These are phyloP conservation scores for Oryza nivara DNA, from an alignment of 176 grass and related monocot species.

Conservation along the genomic window DNA sequence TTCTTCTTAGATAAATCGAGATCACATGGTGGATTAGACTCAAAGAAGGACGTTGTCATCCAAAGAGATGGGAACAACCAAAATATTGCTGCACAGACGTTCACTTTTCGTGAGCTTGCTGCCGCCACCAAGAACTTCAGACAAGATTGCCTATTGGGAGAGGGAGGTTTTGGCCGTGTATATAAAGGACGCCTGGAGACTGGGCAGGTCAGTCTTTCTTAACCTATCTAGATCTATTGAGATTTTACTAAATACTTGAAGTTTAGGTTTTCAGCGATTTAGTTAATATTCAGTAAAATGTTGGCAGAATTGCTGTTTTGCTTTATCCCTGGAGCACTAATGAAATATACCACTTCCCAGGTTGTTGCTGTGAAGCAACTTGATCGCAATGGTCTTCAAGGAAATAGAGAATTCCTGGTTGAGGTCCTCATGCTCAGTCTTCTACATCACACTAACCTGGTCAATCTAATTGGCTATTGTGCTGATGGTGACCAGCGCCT, in stretches of 20 bases:
- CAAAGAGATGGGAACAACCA: slow-evolving; percentile 68
- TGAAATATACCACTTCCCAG: slow-evolving; percentile 44
- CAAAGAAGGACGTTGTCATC: slow-evolving; percentile 62
- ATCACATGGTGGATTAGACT: slow-evolving; percentile 51
- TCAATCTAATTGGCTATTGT: slow-evolving; percentile 91
- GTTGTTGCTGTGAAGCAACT: slow-evolving; percentile 91
- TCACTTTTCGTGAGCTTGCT: slow-evolving; percentile 91
- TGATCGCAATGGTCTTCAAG: slow-evolving; percentile 88
- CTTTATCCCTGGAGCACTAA: background rate
- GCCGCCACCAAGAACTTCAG: slow-evolving; percentile 84
- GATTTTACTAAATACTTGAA: slow-evolving; percentile 19
- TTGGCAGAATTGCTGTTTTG: slow-evolving; percentile 14
- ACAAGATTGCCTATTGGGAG: slow-evolving; percentile 75
- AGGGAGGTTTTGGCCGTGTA: slow-evolving; percentile 82
- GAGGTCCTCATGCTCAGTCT: slow-evolving; percentile 96
- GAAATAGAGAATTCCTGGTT: slow-evolving; percentile 90
- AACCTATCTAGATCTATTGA: background rate
- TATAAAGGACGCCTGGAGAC: slow-evolving; percentile 81
- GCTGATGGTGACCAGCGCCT: slow-evolving; percentile 91
- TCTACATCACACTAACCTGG: slow-evolving; percentile 83
- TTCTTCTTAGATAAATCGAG: slow-evolving; percentile 65
- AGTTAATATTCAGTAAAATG: slow-evolving; percentile 27
- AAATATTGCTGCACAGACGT: slow-evolving; percentile 89
- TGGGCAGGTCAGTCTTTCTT: slow-evolving; percentile 63
- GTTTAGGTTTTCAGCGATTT: background rate